phyloP scores from a whole-genome alignment of 2,329 filamentous ascomycete species.

The Phialophora chinensis region DNA sequence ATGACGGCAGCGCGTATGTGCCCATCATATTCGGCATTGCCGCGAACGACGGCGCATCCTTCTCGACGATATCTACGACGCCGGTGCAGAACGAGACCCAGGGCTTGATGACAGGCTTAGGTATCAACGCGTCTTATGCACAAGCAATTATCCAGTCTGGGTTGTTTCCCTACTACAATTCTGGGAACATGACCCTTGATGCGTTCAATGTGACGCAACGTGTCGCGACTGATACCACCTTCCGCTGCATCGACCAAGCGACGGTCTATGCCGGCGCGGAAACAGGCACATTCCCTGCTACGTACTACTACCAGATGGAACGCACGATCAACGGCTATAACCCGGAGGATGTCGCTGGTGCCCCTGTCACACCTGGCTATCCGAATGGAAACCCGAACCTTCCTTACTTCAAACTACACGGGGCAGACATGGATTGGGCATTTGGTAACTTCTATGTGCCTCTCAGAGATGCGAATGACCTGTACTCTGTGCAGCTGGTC shows the following conservation, averaged over 20 bases:
- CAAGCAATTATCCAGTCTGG: conserved; percentile 51
- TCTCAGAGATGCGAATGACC: conserved; percentile 58
- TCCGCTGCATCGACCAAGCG: conserved; percentile 66
- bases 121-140: conserved; percentile 53
- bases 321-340: conserved; percentile 61
- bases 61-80: conserved; percentile 56
- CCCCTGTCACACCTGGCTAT: conserved; percentile 47
- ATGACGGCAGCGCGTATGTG: conserved; percentile 56
- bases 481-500: conserved; percentile 54
- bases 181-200: conserved; percentile 60
- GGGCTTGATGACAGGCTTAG: conserved; percentile 54
- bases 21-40: conserved; percentile 63
- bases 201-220: conserved; percentile 62
- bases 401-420: conserved; percentile 64
- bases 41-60: conserved; percentile 62
- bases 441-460: conserved; percentile 58
- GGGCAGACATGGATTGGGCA: conserved; percentile 61
- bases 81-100: conserved; percentile 51
- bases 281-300: conserved; percentile 54
- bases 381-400: conserved; percentile 57
- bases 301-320: conserved; percentile 67
- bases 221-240: conserved; percentile 64
- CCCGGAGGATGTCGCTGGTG: conserved; percentile 60
- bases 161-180: conserved; percentile 58
- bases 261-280: conserved; percentile 59